phyloP scores from a whole-genome alignment of 2,329 filamentous ascomycete genomes.

The Diaporthe sp. region DNA sequence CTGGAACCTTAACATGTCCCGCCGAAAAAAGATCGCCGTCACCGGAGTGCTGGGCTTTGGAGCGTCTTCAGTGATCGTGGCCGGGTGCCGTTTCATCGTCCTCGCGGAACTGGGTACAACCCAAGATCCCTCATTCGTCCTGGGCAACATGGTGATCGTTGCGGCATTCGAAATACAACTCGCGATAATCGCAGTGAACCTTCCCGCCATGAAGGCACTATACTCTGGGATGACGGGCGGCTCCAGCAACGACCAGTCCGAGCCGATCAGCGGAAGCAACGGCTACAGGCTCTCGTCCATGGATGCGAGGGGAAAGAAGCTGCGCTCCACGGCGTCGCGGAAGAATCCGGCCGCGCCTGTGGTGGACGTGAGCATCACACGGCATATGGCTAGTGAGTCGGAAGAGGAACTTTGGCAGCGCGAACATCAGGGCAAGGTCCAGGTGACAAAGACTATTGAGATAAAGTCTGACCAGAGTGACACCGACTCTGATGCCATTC shows the following conservation, averaged over 20 bases:
- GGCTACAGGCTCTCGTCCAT: constrained; percentile 18
- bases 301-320: neutral
- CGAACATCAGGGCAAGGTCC: neutral
- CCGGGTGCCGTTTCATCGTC: constrained; percentile 28
- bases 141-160: constrained; percentile 37
- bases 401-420: constrained; percentile 20
- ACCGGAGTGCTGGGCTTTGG: constrained; percentile 32
- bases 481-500: neutral
- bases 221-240: constrained; percentile 6
- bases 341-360: neutral
- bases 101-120: constrained; percentile 14
- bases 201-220: constrained; percentile 31
- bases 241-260: constrained; percentile 13
- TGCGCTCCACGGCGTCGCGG: neutral
- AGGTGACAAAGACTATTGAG: neutral
- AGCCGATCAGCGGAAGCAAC: neutral
- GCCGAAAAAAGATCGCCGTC: constrained; percentile 31
- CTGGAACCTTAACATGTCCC: constrained; percentile 34
- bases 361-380: constrained; percentile 9
- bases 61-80: constrained; percentile 32
- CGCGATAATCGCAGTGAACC: constrained; percentile 32
- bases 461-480: neutral
- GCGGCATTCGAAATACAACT: constrained; percentile 34
- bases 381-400: constrained; percentile 13
- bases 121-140: constrained; percentile 11